Base-by-base conservation (phyloP, 2,329 filamentous ascomycete species). In the Acrodontium crateriforme region DNA sequence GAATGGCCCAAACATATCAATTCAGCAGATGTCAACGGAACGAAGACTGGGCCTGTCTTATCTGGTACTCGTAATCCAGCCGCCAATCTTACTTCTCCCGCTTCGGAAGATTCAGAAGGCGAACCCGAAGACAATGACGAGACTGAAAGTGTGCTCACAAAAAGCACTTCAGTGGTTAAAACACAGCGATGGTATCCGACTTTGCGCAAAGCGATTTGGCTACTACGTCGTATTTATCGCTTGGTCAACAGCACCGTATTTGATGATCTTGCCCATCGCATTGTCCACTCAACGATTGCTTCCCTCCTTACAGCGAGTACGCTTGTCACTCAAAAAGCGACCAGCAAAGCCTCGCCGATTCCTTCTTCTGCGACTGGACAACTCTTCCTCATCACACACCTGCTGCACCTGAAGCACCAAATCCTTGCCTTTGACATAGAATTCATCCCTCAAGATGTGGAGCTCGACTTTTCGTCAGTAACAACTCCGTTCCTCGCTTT, bases 401-500 rank as follows among this genome's bases (percentile, higher is more conserved):
- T 98, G 2, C 76, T 98, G 27, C 77, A 94, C 27, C 70, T 98
- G 28, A 95, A 95, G 55, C 91, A 94, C 50, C 82, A 94, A 51
- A 79, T 98, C 28, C 75, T 98, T 15, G 85, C 85, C 7, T 84
- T 98, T 36, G 89, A 98, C 57, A 94, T 98, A 40, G 85, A 78
- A 48, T 78, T 69, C 43, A 69, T 75, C 12, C 67, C 69, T 2
- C 71, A 73, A 3, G 73, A 78, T 36, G 60, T 77, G 25, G 65
- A 67, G 9, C 66, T 78, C 47, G 73, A 78, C 52, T 75, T 78
- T 49, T 72, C 70, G n/a, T 65, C 62, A 27, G 57, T 77, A 9
- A 71, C 70, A 4, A 70, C 60, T 38, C 76, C 74, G 2, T 78
- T 78, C 52, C 76, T 69, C 62, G 73, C 77, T 43, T 59, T 78